Percentiles rank a stretch among this genome's conserved stretches.
Conservation (phyloP, 1,139 yeast species). For the Saccharomycopsis phalli region DNA sequence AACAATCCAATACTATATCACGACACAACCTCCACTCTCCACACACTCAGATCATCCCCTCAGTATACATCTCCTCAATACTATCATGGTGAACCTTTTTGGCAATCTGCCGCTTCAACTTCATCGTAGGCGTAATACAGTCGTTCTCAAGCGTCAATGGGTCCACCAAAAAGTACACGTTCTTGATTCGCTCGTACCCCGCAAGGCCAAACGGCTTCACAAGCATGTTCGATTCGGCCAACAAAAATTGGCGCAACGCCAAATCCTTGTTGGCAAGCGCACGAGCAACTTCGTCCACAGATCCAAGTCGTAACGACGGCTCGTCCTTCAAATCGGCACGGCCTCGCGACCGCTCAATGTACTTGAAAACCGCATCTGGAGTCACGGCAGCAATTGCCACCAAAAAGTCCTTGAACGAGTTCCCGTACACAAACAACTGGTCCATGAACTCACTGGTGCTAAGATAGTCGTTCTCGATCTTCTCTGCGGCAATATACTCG, state of each 20-base stretch:
- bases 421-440: conserved; percentile 41
- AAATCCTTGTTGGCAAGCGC: conserved; percentile 23
- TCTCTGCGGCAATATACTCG: conserved; percentile 51
- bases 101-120: conserved; percentile 44
- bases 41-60: conserved; percentile 26
- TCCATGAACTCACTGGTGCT: conserved; percentile 32
- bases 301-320: conserved; percentile 2
- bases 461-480: conserved; percentile 41
- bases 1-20: too few species aligned
- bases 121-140: conserved; percentile 48
- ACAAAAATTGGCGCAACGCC: conserved; percentile 25
- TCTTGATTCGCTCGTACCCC: conserved; percentile 42
- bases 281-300: background rate
- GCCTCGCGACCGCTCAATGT: conserved; percentile 1
- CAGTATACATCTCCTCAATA: conserved; percentile 36
- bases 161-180: conserved; percentile 38
- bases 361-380: conserved; percentile 6
- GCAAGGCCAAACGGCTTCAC: conserved; percentile 29
- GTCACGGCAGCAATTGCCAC: conserved; percentile 42
- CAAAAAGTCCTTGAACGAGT: conserved; percentile 36
- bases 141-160: conserved; percentile 44
- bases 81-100: conserved; percentile 32
- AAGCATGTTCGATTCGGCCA: conserved; percentile 27
- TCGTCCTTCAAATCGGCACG: background rate
- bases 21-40: too few species aligned